phyloP scores from a whole-genome alignment of 164 flowering plant species.

The Macadamia integrifolia region DNA sequence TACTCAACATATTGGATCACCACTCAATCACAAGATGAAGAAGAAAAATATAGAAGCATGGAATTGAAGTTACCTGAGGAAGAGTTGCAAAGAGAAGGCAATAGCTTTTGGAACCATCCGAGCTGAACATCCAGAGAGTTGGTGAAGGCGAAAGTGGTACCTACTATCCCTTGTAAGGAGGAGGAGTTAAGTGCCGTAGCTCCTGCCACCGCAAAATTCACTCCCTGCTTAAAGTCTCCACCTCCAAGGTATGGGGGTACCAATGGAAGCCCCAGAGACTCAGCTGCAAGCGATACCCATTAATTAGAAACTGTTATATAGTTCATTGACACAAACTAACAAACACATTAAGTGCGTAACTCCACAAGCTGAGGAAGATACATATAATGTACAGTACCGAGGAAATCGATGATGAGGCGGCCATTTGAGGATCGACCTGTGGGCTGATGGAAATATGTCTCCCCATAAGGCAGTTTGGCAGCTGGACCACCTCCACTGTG shows the following conservation, averaged over 20 bases:
- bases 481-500: background rate
- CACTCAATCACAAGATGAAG: too few relatives aligned
- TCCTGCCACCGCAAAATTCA: conserved; percentile 11
- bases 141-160: too few relatives aligned
- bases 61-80: too few relatives aligned
- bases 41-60: too few relatives aligned
- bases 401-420: background rate
- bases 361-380: background rate
- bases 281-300: background rate
- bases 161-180: too few relatives aligned
- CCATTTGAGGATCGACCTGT: background rate
- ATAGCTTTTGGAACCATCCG: too few relatives aligned
- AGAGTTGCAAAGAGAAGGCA: too few relatives aligned
- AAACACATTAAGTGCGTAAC: background rate
- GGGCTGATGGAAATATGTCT: background rate
- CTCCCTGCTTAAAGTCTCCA: conserved; percentile 1
- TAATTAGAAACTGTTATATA: background rate
- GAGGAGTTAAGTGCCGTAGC: conserved; percentile 2
- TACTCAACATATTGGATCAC: too few relatives aligned
- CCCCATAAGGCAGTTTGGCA: background rate
- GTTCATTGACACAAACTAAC: background rate
- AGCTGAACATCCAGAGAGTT: too few relatives aligned
- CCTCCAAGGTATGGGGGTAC: conserved; percentile 4
- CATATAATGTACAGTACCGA: background rate
- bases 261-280: conserved; percentile 5